phyloP scores from a whole-genome alignment of 1,284 basidiomycete species.

The Phaffia rhodozyma region DNA sequence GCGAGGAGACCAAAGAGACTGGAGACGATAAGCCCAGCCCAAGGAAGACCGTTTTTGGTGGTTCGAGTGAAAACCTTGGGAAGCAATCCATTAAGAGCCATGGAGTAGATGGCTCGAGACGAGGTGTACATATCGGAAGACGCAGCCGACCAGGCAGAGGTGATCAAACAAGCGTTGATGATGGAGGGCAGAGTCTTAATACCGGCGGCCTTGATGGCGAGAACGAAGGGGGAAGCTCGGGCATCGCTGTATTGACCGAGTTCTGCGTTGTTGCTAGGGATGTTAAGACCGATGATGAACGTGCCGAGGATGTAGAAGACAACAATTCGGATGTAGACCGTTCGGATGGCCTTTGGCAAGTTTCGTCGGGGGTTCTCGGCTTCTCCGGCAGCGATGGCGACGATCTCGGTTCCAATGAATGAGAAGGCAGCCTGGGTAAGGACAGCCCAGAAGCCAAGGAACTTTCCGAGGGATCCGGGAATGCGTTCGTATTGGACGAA shows the following conservation, averaged over 20 bases:
- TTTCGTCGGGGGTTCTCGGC: conserved; percentile 37
- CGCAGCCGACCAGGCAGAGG: conserved; percentile 51
- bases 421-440: conserved; percentile 34
- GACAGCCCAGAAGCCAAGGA: conserved; percentile 40
- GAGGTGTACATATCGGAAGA: conserved; percentile 45
- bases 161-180: conserved; percentile 61
- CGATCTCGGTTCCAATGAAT: conserved; percentile 34
- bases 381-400: conserved; percentile 26
- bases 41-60: conserved; percentile 61
- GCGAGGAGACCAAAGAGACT: conserved; percentile 37
- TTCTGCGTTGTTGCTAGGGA: conserved; percentile 50
- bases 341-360: conserved; percentile 49
- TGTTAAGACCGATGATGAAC: conserved; percentile 60
- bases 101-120: conserved; percentile 43
- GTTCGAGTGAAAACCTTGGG: conserved; percentile 51
- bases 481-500: conserved; percentile 36
- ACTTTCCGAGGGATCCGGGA: conserved; percentile 34
- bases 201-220: conserved; percentile 52
- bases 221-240: conserved; percentile 69
- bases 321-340: conserved; percentile 52
- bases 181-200: conserved; percentile 59
- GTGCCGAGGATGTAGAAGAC: conserved; percentile 53
- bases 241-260: conserved; percentile 53
- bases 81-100: conserved; percentile 39
- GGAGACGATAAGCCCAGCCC: conserved; percentile 53